Conservation (phyloP, 2,329 filamentous ascomycete genomes). For the Botrytis galanthina region DNA sequence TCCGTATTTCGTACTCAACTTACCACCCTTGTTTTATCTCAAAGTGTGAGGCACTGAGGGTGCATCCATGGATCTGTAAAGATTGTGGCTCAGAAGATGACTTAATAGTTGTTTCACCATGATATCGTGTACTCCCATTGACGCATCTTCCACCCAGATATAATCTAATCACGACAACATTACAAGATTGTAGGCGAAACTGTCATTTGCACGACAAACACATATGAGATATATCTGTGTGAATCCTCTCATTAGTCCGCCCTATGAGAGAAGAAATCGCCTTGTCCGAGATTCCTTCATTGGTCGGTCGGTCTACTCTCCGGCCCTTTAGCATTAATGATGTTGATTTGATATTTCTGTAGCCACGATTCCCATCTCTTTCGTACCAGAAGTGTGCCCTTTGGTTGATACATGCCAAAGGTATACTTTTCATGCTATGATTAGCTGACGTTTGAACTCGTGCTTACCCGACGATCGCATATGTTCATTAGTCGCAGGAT, state of each 20-base stretch:
- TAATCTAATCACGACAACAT: constrained; percentile 3
- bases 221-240: not conserved
- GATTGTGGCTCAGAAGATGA: not conserved
- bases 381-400: not conserved
- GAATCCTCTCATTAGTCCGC: not conserved
- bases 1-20: not conserved
- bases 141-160: not conserved
- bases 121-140: not conserved
- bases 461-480: not conserved
- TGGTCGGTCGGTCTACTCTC: not conserved
- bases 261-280: not conserved
- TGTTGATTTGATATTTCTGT: not conserved
- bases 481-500: not conserved
- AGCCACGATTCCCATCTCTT: not conserved
- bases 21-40: not conserved
- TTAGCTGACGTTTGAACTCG: not conserved
- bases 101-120: not conserved
- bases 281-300: not conserved
- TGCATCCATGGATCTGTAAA: not conserved
- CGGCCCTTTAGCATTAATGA: not conserved
- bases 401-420: not conserved
- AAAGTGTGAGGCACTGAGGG: not conserved
- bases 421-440: not conserved
- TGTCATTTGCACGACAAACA: not conserved
- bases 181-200: not conserved